Evolutionary conservation across 495 filamentous ascomycete species (phyloP), one percentile per base, ranked within the genome.

Genomic region (Lasiosphaeria ovina): DNA sequence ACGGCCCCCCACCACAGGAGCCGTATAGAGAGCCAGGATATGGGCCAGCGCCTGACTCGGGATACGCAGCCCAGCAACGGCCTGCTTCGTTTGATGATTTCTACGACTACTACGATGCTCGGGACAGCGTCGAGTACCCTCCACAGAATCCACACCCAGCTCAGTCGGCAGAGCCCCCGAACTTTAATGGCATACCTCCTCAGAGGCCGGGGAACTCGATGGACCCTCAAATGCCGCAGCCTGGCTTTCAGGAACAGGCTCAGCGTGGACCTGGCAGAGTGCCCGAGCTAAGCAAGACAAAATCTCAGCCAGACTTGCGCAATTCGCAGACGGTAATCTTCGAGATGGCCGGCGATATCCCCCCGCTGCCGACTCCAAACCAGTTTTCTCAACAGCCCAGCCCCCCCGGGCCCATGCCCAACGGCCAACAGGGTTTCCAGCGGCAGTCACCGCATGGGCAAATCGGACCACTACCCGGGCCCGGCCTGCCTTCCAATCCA

Each of bases 251-350:
- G 36, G 59, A 74, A 42, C 68, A 74, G 62, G 66, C 73, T 24
- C 76, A 77, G 40, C 72, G 76, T 8, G 76, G 75, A 14, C 76
- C 78, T 4, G 74, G 72, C 45, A 68, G 76, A 53, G 64, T 76
- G 24, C 71, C 72, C 49, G 79, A 78, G 53, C 61, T 80, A 54
- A 79, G 79, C 24, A 82, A 79, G 54, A 81, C 84, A 16, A 82
- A 83, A 65, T 90, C 88, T 35, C 89, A 92, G 62, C 87, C 88
- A 12, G 83, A 91, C 63, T 65, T 88, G 52, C 82, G 85, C 36
- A 79, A 77, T 60, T 81, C 80, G 6, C 81, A 89, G 77, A 71
- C 80, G 68, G 78, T 83, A 66, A 68, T 91, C 16, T 93, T 91
- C 64, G 89, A 89, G 62, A 85, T 92, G 77, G 83, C 83, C 3